Evolutionary conservation across 805 yeast genomes (phyloP), one percentile per base, ranked within the genome.

Genomic region (Metschnikowia continentalis): DNA sequence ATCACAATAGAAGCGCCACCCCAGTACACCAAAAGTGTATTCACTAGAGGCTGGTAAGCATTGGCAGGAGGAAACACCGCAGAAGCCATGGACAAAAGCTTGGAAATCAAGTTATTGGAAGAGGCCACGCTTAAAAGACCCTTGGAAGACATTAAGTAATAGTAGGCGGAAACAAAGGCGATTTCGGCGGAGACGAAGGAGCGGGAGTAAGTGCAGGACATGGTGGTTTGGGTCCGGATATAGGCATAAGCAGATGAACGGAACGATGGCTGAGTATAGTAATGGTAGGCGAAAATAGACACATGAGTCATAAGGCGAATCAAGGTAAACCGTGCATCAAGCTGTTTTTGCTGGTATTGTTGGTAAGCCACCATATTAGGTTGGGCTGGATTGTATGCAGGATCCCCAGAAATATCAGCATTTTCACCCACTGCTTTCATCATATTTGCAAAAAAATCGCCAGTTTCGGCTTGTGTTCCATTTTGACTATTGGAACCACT

Each of bases 201-300:
- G 45, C 67, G 56, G 26, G 33, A n/a, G 55, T 71, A 74, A 5
- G 56, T 41, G 19, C 52, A 17, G 11, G 55, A 56, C 1, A 58
- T 56, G 5, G 48, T 38, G 6, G 33, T 46, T 14, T 53, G 50
- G 7, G 58, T 61, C 40, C 74, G 64, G n/a, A 69, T 55, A 46
- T 54, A 55, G 3, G 56, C 47, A 51, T 63, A 60, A 2, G 67
- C 55, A 22, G 72, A 61, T 14, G 70, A 62, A 4, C 59, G 57
- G 42, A 74, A 65, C 15, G 61, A 52, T 6, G 50, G 51, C 32
- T 57, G 48, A n/a, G 48, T 52, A 13, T 51, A 8, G 54, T 54
- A 71, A 56, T 74, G 75, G 59, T 71, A 73, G 43, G 62, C 42
- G 60, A 74, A 74, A 51, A 69, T 72, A 43, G 53, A 35, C 32